Base-by-base conservation (phyloP, 2,329 filamentous ascomycete genomes). In the Fusarium sarcochroum region DNA sequence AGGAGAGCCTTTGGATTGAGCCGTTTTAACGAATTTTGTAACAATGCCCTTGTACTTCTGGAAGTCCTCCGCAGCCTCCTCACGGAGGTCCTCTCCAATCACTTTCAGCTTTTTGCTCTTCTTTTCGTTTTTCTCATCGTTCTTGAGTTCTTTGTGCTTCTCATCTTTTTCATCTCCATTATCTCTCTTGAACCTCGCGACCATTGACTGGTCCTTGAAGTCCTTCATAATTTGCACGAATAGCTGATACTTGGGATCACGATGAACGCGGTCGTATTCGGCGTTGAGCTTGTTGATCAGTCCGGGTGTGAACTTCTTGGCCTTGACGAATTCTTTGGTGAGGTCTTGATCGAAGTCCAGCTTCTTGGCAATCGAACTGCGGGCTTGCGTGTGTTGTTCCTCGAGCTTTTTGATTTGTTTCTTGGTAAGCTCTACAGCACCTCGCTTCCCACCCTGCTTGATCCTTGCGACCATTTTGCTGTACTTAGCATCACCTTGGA, bases 261-360 rank as follows among this genome's bases (percentile, higher is more conserved):
- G 18, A 2, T 17, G 4, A 14, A 56, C 13, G 35, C 50, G 60
- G 13, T n/a, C 34, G 15, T 50, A 63, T n/a, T 60, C 48, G 23
- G 50, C 47, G 20, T 63, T 44, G 14, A 63, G 37, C 25, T 44
- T 57, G 20, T 49, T 23, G 9, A 56, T n/a, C 34, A 63, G 23
- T 9, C 21, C 8, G 1, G 59, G 42, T 11, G 13, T 27, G 8
- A 63, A 32, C 42, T 34, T 46, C 11, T 20, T 13, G 9, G 35
- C 32, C 7, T 21, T 38, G 2, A 11, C n/a, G 17, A 63, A 32
- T 25, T 62, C 41, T 4, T 17, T 6, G 21, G 17, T 17, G 7
- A 63, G 32, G 8, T 20, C 14, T 2, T 15, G 6, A 7, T 17
- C 9, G 15, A 35, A 35, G 17, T 35, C 13, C 7, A 35, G 34